Conservation (phyloP, 306 rosid species). For the Hylodesmum podocarpum region DNA sequence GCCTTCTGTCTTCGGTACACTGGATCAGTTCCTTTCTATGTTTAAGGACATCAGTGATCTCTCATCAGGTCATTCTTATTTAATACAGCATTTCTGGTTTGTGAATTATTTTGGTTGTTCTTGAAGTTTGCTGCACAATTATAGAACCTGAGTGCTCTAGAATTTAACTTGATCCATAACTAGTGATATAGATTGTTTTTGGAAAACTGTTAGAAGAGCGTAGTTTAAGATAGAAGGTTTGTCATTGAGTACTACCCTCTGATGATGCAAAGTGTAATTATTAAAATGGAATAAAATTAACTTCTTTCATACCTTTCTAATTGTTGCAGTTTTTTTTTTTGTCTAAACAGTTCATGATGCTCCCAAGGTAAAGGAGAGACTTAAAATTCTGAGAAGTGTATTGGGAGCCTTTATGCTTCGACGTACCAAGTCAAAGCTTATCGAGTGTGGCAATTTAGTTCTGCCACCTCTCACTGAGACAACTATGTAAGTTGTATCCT, state of each 20-base stretch:
- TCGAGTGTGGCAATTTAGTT: conserved; percentile 71
- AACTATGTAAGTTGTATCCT: conserved; percentile 61
- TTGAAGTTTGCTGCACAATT: conserved; percentile 2
- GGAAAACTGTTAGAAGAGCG: conserved; percentile 5
- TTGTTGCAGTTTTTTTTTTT: conserved; percentile 31
- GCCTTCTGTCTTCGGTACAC: conserved; percentile 86
- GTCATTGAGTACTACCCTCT: not conserved
- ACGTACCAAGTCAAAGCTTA: conserved; percentile 81
- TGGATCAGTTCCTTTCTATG: conserved; percentile 71
- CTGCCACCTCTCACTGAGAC: conserved; percentile 86
- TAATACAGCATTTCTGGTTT: conserved; percentile 9
- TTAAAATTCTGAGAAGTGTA: conserved; percentile 60
- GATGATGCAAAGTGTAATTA: conserved; percentile 15
- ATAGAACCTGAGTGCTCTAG: not conserved
- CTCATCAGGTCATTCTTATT: conserved; percentile 55
- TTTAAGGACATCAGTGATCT: conserved; percentile 75
- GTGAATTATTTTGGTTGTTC: conserved; percentile 12
- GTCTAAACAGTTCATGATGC: conserved; percentile 53
- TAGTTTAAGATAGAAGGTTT: conserved; percentile 27
- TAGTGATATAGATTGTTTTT: conserved; percentile 1
- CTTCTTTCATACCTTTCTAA: conserved; percentile 17
- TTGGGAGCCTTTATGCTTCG: conserved; percentile 85
- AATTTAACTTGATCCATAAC: not conserved
- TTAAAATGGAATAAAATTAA: not conserved
- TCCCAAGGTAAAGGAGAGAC: conserved; percentile 47